Conservation (phyloP, 2,329 filamentous ascomycete species). For the Aspergillus ochraceoroseus region DNA sequence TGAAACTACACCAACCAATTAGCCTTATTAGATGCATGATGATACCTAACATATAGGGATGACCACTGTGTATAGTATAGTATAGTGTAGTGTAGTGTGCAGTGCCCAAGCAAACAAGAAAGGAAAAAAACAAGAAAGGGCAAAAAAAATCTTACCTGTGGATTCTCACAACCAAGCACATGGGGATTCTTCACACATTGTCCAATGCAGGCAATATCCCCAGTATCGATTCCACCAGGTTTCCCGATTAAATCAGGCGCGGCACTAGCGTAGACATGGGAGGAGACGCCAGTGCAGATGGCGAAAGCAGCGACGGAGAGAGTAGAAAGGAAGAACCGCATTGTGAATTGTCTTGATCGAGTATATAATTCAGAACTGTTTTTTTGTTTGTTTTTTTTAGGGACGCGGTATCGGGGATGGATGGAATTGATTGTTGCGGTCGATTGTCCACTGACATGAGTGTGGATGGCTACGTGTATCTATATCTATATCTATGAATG, state of each 20-base stretch:
- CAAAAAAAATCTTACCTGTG: neutral
- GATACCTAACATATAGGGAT: no score
- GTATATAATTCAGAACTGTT: no score
- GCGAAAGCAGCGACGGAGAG: slow-evolving; percentile 1
- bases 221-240: slow-evolving; percentile 4
- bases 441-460: no score
- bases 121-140: neutral
- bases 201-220: neutral
- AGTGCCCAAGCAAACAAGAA: neutral
- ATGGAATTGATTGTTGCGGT: no score
- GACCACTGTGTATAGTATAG: no score
- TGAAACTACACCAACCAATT: neutral
- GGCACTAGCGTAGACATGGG: slow-evolving; percentile 1
- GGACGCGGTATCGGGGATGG: no score
- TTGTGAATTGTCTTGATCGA: neutral
- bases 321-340: slow-evolving; percentile 2
- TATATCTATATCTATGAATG: no score
- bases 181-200: neutral
- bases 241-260: neutral
- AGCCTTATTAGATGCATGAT: no score
- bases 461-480: no score
- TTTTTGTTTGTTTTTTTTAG: no score
- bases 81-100: no score
- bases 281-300: neutral
- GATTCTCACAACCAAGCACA: neutral